Conservation (phyloP, 306 rosid species). For the Trichosanthes truncata region DNA sequence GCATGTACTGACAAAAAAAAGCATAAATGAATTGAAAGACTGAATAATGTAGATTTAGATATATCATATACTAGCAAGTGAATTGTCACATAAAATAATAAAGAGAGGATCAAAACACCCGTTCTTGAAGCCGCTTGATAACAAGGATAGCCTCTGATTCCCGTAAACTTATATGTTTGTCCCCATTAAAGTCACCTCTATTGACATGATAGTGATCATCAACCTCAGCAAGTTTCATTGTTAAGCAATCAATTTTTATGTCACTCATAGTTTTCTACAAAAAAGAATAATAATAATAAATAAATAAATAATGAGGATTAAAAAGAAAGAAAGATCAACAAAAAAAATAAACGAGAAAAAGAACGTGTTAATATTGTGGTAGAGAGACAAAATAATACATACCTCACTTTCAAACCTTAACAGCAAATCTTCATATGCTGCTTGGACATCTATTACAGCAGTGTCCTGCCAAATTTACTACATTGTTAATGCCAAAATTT, state of each 20-base stretch:
- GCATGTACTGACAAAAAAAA: neutral
- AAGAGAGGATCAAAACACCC: conserved; percentile 33
- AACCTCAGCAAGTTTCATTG: conserved; percentile 38
- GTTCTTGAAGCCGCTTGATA: conserved; percentile 83
- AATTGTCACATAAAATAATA: neutral
- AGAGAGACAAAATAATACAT: conserved; percentile 25
- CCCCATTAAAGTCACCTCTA: conserved; percentile 28
- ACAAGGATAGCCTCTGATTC: conserved; percentile 65
- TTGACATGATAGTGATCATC: conserved; percentile 24
- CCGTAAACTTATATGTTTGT: conserved; percentile 29
- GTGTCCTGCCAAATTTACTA: conserved; percentile 43
- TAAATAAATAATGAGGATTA: neutral
- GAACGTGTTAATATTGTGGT: neutral
- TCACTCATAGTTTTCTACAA: conserved; percentile 59
- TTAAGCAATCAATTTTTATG: conserved; percentile 58
- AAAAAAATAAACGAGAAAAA: neutral
- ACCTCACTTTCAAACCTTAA: conserved; percentile 65
- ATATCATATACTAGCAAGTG: neutral
- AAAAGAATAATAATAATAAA: conserved; percentile 10
- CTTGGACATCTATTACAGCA: conserved; percentile 38
- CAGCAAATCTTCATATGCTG: conserved; percentile 69
- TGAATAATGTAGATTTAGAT: neutral
- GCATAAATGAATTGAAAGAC: neutral
- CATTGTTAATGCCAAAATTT: conserved; percentile 17
- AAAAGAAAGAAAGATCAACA: neutral